Evolutionary conservation across 2,329 filamentous ascomycete genomes (phyloP), one percentile per base, ranked within the genome.

Genomic region (Sclerotinia glacialis): DNA sequence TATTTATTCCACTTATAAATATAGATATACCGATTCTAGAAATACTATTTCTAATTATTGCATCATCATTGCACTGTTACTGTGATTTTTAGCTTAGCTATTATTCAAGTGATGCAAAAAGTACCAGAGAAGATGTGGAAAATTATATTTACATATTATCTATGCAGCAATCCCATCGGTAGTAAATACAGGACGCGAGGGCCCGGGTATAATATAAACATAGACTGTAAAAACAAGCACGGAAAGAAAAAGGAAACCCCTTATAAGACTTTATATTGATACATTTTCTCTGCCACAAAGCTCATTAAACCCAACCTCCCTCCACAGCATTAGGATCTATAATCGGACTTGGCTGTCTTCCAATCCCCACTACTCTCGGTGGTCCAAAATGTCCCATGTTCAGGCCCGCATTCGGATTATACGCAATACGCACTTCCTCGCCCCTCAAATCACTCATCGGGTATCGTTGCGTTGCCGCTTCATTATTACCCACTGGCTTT

Each of bases 351-450:
- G 14, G 28, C n/a, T 49, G 46, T 18, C 28, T 49, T 11, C 44
- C 58, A 4, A 61, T 61, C 26, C n/a, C n/a, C 18, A 49, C 16
- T 0, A 34, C 58, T 26, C 44, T 26, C 44, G 31, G 28, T 1
- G n/a, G 28, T 18, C 44, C 58, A 7, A 14, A 1, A 26, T 49
- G n/a, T 60, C 44, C 58, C 7, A 37, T 49, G n/a, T 60, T 26
- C 7, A 49, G 14, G 4, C 58, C 28, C 28, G 44, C 28, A 12
- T 49, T 47, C n/a, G 40, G 40, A 46, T 31, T 26, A 37, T 60
- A 49, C 44, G 44, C 44, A 60, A 60, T 60, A 31, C 44, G 58
- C 8, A 37, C 14, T 37, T 60, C 28, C 31, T 60, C 58, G 14
- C 31, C 44, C 5, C 44, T 18, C 9, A n/a, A 31, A 60, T 40